Percentiles rank a stretch among this genome's conserved stretches.
Evolutionary conservation across 78 protist species (phyloP).

Genomic region (Dictyostelium firmibasis): DNA sequence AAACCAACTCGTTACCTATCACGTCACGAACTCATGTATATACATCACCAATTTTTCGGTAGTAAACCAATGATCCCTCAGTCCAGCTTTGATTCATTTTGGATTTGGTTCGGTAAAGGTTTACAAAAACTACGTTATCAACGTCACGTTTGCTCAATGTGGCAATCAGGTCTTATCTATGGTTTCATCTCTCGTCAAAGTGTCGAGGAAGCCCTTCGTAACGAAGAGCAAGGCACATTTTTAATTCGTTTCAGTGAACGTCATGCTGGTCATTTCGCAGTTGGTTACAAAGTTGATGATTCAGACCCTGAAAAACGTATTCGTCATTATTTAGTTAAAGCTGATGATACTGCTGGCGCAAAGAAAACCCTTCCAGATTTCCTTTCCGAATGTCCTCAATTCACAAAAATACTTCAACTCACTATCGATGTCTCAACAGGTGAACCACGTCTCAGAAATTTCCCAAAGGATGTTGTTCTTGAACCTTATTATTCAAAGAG

Average conservation of each 20-base stretch:
- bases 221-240: constrained; percentile 82
- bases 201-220: constrained; percentile 64
- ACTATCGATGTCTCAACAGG: constrained; percentile 59
- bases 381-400: constrained; percentile 78
- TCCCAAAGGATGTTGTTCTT: constrained; percentile 77
- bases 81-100: constrained; percentile 74
- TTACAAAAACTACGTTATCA: constrained; percentile 83
- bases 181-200: constrained; percentile 78
- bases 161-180: constrained; percentile 78
- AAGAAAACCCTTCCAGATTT: constrained; percentile 84
- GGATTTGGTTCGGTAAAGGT: constrained; percentile 86
- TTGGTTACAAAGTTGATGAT: constrained; percentile 63
- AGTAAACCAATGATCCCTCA: constrained; percentile 41
- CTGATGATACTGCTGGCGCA: constrained; percentile 52
- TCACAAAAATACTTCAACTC: constrained; percentile 69
- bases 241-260: constrained; percentile 79
- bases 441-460: constrained; percentile 59
- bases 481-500: constrained; percentile 64
- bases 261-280: constrained; percentile 83
- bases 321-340: constrained; percentile 76
- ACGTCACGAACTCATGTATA: constrained; percentile 75
- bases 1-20: constrained; percentile 78
- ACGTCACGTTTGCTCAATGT: constrained; percentile 81
- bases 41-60: constrained; percentile 79
- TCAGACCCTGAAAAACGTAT: constrained; percentile 62